Base-by-base conservation (phyloP, 2,329 filamentous ascomycete genomes). In the Thielaviopsis populi region DNA sequence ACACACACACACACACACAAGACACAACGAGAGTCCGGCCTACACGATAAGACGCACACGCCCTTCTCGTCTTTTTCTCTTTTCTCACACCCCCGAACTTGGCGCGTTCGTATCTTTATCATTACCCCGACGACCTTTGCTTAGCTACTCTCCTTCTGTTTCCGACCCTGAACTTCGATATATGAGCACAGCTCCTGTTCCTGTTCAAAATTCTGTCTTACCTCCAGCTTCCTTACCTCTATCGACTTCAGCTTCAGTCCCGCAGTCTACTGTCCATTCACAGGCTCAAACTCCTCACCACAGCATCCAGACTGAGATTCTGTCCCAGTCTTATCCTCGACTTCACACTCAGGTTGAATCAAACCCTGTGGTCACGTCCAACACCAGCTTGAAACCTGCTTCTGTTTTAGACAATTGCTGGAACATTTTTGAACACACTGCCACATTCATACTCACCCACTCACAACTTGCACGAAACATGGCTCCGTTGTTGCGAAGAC, bases 401-500 rank as follows among this genome's bases (percentile, higher is more conserved):
- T 61, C 42, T 61, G 1, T 37, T 48, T n/a, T 30, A n/a, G 24
- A 17, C n/a, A 5, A n/a, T 8, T 5, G 53, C 17, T 56, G 53
- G 53, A 33, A 17, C 37, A 10, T 61, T 15, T 54, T 63, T 46
- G 59, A 61, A 33, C 37, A 46, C 10, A 61, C 40, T 46, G 61
- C 61, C 19, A 62, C 61, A 15, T 54, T 66, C 56, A 17, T 61
- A 30, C 58, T 66, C 5, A 60, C n/a, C 17, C 61, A 63, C 24
- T 63, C 56, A 40, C 17, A 66, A 56, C 56, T 61, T 46, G 54
- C 46, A 43, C 40, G 64, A 59, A 53, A 62, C 58, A 68, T 86
- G 89, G 80, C 87, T 63, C 89, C 86, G 24, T 76, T 97, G 67
- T 81, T 97, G 68, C 88, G 92, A 69, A 89, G 95, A 73, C 89